These are phyloP conservation scores for Lasiosphaeris hirsuta DNA, from an alignment of 495 filamentous ascomycete species.

Conservation along the genomic window DNA sequence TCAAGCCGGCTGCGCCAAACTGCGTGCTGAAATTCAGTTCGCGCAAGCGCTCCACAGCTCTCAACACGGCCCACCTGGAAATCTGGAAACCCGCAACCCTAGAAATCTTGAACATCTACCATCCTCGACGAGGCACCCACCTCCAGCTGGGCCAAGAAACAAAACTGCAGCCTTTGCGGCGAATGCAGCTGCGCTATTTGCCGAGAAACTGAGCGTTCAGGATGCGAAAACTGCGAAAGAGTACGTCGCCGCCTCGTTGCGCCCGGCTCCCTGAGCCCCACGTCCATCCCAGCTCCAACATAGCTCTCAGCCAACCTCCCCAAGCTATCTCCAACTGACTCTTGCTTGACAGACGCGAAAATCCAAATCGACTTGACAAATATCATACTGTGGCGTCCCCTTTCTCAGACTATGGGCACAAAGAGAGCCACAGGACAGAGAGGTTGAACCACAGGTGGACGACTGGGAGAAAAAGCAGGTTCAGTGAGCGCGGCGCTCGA, in stretches of 20 bases:
- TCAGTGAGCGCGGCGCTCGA: conserved; percentile 15
- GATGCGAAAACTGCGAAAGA: conserved; percentile 21
- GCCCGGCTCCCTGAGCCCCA: not conserved
- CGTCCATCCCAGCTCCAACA: not conserved
- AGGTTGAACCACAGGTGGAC: conserved; percentile 7
- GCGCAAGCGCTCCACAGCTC: not conserved
- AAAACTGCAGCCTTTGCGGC: not conserved
- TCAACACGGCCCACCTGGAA: not conserved
- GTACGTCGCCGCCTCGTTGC: conserved; percentile 2
- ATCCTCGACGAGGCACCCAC: not conserved
- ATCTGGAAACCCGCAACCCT: not conserved
- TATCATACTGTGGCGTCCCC: conserved; percentile 23
- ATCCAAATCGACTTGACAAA: conserved; percentile 9
- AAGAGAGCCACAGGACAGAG: not conserved
- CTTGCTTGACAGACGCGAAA: not conserved
- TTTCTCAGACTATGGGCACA: conserved; percentile 34
- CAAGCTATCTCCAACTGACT: not conserved
- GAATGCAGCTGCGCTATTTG: not conserved
- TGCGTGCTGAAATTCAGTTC: no score
- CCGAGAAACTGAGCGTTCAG: not conserved
- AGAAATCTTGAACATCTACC: not conserved
- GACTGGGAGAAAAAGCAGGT: conserved; percentile 18
- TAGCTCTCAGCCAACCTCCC: not conserved
- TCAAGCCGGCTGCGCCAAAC: no score
- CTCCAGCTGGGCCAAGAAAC: not conserved